These are phyloP conservation scores for Suillus cothurnatus DNA, from an alignment of 768 basidiomycete species.

Conservation along the genomic window DNA sequence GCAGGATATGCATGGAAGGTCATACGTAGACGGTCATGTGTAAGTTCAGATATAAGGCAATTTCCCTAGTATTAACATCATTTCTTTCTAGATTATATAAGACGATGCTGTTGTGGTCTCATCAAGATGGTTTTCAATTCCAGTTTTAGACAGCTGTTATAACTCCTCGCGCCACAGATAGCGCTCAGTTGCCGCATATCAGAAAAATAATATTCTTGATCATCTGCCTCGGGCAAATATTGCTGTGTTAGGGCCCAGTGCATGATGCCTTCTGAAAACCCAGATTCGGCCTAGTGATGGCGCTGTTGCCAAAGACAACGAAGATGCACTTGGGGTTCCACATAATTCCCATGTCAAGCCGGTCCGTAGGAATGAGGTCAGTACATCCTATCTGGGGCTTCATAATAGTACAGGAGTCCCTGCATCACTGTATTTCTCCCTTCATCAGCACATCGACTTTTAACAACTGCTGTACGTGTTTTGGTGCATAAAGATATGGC, in stretches of 20 bases:
- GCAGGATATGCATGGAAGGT: neutral
- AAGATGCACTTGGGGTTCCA: neutral
- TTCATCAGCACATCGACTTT: neutral
- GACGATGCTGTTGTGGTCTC: neutral
- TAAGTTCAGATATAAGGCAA: neutral
- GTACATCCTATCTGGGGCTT: too few relatives aligned
- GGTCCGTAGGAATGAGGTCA: neutral
- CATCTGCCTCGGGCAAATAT: neutral
- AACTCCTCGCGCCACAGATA: neutral
- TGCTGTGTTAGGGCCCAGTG: neutral
- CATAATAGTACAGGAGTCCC: neutral
- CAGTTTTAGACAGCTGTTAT: neutral
- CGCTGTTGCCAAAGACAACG: neutral
- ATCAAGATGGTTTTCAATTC: neutral
- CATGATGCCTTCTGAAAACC: neutral
- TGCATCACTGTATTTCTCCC: neutral
- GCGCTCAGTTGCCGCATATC: neutral
- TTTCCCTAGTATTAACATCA: neutral
- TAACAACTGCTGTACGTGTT: neutral
- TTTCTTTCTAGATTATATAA: neutral
- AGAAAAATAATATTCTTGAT: neutral
- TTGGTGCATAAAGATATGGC: neutral
- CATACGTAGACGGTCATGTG: neutral
- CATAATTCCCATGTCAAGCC: neutral
- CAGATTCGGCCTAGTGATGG: constrained; percentile 1